These are phyloP conservation scores for Tubosaeta sp. DNA, from an alignment of 768 basidiomycete species.

Conservation along the genomic window DNA sequence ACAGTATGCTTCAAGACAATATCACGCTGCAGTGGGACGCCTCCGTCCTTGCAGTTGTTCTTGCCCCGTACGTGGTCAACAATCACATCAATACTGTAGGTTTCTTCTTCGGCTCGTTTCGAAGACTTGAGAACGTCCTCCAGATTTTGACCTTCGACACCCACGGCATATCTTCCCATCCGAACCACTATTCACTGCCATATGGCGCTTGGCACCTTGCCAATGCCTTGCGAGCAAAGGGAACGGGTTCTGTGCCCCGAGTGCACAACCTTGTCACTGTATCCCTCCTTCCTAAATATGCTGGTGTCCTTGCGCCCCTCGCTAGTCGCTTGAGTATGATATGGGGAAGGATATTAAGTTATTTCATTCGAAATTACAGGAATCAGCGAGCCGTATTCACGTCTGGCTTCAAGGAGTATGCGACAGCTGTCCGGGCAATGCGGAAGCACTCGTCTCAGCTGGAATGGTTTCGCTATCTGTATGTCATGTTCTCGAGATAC, in stretches of 20 bases:
- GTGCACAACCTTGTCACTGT: slow-evolving; percentile 62
- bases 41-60: slow-evolving; percentile 49
- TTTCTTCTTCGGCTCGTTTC: slow-evolving; percentile 4
- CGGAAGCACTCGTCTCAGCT: slow-evolving; percentile 68
- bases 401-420: slow-evolving; percentile 53
- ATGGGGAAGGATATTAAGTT: slow-evolving; percentile 4
- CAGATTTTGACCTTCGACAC: slow-evolving; percentile 87
- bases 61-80: slow-evolving; percentile 54
- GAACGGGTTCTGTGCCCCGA: slow-evolving; percentile 32
- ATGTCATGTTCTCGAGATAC: slow-evolving; percentile 74
- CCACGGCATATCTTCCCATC: slow-evolving; percentile 74
- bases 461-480: slow-evolving; percentile 87
- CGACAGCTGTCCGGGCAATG: slow-evolving; percentile 64
- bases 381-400: slow-evolving; percentile 40
- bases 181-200: slow-evolving; percentile 77
- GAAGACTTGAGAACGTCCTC: background rate
- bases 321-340: slow-evolving; percentile 45
- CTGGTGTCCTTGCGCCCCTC: slow-evolving; percentile 47
- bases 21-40: slow-evolving; percentile 65
- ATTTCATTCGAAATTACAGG: background rate
- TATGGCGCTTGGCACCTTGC: slow-evolving; percentile 48
- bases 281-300: slow-evolving; percentile 57
- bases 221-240: slow-evolving; percentile 24
- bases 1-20: slow-evolving; percentile 69
- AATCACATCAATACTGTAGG: slow-evolving; percentile 63